Base-by-base conservation (phyloP, 345 rosid species). In the Lagerstroemia speciosa region DNA sequence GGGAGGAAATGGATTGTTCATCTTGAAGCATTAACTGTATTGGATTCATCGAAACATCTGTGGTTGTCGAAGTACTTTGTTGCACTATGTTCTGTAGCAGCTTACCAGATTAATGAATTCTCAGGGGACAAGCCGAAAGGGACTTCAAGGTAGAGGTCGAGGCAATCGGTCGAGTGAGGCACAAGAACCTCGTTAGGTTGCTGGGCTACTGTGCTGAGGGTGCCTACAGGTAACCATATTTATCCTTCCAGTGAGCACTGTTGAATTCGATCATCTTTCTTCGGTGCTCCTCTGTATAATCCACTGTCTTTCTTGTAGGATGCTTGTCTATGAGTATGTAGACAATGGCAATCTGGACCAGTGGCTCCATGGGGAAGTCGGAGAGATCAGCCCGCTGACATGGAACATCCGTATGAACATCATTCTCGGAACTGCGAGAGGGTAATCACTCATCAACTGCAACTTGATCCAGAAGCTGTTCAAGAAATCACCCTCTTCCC, bases 121-220 rank as follows among this genome's bases (percentile, higher is more conserved):
- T 76, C 80, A 93, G 97, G 85, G 98, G 98, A 76, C 97, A 93
- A 79, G 98, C 98, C 15, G 96, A 93, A 87, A 89, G 83, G 82
- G 98, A 93, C 74, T 93, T 93, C 75, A 93, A 85, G 80, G 97
- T 91, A 72, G 98, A 93, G 79, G 98, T 89, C 67, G 98, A 93
- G 72, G 92, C 68, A 6, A 93, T 93, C 29, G 98, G 98, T 33
- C 91, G 98, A 40, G 98, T 89, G 27, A 73, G 98, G 22, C 98
- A 93, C 82, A 93, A 93, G 84, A 91, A 93, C 79, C 92, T 93
- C 36, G 96, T 91, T 32, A 79, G 94, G 77, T 81, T 91, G 80
- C 87, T 86, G 64, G 98, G 97, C 38, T 93, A 89, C 53, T 93
- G 98, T 65, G 97, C 84, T 40, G 98, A 93, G 86, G 97, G 98